These are phyloP conservation scores for Karstenula rhodostoma DNA, from an alignment of 2,329 filamentous ascomycete genomes.

Conservation along the genomic window DNA sequence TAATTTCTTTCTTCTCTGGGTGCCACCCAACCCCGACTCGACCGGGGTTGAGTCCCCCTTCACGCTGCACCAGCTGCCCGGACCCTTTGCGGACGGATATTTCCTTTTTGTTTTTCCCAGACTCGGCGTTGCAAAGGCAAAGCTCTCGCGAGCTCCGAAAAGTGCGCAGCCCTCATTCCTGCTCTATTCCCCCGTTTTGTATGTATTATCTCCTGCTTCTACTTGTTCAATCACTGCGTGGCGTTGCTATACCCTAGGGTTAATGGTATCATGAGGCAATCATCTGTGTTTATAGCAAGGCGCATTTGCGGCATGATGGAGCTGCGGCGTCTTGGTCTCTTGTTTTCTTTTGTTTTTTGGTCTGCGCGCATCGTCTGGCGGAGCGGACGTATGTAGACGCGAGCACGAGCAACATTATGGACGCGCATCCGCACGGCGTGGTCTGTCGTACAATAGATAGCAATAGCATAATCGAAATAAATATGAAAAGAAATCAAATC, in stretches of 20 bases:
- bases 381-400: no score
- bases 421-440: no score
- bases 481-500: no score
- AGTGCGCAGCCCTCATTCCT: slow-evolving; percentile 20
- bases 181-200: slow-evolving; percentile 28
- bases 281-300: slow-evolving; percentile 10
- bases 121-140: slow-evolving; percentile 37
- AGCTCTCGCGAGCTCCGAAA: slow-evolving; percentile 39
- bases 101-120: slow-evolving; percentile 11
- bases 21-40: neutral
- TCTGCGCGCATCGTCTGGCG: neutral
- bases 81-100: slow-evolving; percentile 2
- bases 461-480: neutral
- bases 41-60: neutral
- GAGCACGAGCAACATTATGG: no score
- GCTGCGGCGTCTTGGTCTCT: neutral
- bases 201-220: slow-evolving; percentile 19
- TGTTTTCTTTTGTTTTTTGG: slow-evolving; percentile 16
- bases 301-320: neutral
- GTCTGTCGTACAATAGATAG: neutral
- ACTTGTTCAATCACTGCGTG: slow-evolving; percentile 23
- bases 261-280: slow-evolving; percentile 11
- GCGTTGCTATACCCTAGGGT: slow-evolving; percentile 35
- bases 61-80: neutral
- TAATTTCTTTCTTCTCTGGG: neutral